Evolutionary conservation across 192 early-diverging fungal genomes (phyloP).

Genomic region (Coemansia sp.): DNA sequence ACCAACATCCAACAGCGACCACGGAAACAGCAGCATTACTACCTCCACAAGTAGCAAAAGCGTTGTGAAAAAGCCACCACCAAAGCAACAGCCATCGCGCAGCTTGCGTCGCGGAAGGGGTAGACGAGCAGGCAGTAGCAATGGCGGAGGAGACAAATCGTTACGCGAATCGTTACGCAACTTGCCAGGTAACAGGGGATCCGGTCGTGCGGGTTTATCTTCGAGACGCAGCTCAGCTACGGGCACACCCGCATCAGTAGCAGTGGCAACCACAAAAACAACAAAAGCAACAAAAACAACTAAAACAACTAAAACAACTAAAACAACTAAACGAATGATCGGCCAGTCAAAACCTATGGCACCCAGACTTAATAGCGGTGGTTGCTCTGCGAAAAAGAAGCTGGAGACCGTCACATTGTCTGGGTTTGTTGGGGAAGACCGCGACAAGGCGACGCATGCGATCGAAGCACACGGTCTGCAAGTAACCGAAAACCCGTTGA

Average conservation of each 20-base stretch:
- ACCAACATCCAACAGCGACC: background rate
- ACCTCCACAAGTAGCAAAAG: background rate
- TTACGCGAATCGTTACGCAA: constrained; percentile 32
- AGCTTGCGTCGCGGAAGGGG: background rate
- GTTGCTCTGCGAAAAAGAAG: background rate
- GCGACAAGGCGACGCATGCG: background rate
- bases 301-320: no score
- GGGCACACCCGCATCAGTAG: background rate
- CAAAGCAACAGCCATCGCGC: background rate
- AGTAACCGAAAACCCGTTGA: constrained; percentile 35
- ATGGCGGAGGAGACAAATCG: constrained; percentile 10
- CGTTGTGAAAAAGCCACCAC: background rate
- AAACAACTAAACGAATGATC: no score
- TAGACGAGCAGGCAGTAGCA: background rate
- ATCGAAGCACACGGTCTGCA: constrained; percentile 8
- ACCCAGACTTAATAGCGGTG: background rate
- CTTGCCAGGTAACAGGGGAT: constrained; percentile 31
- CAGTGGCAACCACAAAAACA: background rate
- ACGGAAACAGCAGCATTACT: background rate
- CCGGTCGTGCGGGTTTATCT: constrained; percentile 26
- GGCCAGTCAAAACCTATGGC: no score
- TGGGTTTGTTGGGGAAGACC: constrained; percentile 18
- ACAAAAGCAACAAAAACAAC: background rate
- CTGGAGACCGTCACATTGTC: constrained; percentile 13
- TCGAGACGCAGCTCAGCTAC: constrained; percentile 15